Evolutionary conservation across 192 early-diverging fungal genomes (phyloP).

Genomic region (Podila epigama): DNA sequence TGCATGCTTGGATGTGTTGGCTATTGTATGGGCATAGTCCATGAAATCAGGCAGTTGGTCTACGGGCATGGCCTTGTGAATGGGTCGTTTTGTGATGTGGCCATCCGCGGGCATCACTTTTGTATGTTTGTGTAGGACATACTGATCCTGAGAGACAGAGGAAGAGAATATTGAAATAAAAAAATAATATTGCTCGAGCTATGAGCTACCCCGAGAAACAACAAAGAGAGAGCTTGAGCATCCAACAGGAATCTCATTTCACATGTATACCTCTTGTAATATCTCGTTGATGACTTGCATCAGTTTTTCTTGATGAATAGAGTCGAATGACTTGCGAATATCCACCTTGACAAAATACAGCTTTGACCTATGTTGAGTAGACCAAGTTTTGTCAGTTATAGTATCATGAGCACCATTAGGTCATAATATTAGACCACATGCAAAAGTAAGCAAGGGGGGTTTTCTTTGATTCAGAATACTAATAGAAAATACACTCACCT

Average conservation of each 20-base stretch:
- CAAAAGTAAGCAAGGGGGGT: neutral
- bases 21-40: conserved; percentile 54
- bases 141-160: conserved; percentile 61
- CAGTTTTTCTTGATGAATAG: conserved; percentile 78
- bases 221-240: no score
- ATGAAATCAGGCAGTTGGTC: conserved; percentile 9
- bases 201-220: no score
- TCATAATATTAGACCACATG: no score
- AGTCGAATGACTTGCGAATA: conserved; percentile 79
- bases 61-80: conserved; percentile 14
- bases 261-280: conserved; percentile 61
- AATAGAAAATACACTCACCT: conserved; percentile 11
- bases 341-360: conserved; percentile 89
- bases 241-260: no score
- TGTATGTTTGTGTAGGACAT: conserved; percentile 72
- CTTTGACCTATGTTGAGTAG: conserved; percentile 32
- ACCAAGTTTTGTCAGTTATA: no score
- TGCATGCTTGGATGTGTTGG: conserved; percentile 58
- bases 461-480: neutral
- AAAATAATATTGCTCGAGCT: no score
- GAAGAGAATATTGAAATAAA: no score
- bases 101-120: conserved; percentile 40
- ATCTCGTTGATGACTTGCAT: conserved; percentile 58
- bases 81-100: conserved; percentile 20
- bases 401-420: no score